Evolutionary conservation across 1,284 basidiomycete genomes (phyloP).

Genomic region (Trametes hirsuta): DNA sequence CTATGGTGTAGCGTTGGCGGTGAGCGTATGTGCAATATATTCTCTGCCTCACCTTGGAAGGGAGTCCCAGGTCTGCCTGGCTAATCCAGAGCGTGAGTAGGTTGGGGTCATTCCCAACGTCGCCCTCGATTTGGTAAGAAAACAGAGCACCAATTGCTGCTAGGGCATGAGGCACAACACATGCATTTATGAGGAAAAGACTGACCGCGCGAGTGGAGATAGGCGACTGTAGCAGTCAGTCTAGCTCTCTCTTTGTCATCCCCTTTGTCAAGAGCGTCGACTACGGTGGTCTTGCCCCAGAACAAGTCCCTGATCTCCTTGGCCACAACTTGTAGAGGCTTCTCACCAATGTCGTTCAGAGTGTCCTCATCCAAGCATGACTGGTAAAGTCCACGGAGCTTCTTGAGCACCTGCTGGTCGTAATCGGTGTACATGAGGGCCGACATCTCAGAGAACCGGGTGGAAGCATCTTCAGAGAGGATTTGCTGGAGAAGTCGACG

Average conservation of each 20-base stretch:
- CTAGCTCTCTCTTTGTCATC: conserved; percentile 42
- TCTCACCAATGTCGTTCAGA: conserved; percentile 64
- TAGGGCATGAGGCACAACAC: not conserved
- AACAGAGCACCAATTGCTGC: conserved; percentile 82
- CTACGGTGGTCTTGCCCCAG: conserved; percentile 50
- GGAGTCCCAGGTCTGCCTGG: conserved; percentile 85
- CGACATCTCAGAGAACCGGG: conserved; percentile 22
- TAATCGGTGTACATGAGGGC: conserved; percentile 35
- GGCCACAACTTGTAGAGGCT: conserved; percentile 65
- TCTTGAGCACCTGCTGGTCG: conserved; percentile 75
- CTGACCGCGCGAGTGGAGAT: conserved; percentile 83
- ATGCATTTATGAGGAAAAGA: not conserved
- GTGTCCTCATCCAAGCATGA: conserved; percentile 83
- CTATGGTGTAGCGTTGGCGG: conserved; percentile 38
- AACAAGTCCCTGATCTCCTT: conserved; percentile 60
- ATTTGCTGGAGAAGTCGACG: conserved; percentile 66
- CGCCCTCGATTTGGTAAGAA: conserved; percentile 82
- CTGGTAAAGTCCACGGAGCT: conserved; percentile 80
- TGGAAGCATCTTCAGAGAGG: conserved; percentile 32
- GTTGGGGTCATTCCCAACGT: conserved; percentile 89
- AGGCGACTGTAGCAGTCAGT: conserved; percentile 83
- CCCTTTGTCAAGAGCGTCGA: conserved; percentile 28
- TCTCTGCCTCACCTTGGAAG: conserved; percentile 67
- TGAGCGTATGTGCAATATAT: not conserved
- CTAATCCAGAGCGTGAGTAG: conserved; percentile 86